These are phyloP conservation scores for Plasmodium knowlesi DNA, from an alignment of 169 alveolate species.

Conservation along the genomic window DNA sequence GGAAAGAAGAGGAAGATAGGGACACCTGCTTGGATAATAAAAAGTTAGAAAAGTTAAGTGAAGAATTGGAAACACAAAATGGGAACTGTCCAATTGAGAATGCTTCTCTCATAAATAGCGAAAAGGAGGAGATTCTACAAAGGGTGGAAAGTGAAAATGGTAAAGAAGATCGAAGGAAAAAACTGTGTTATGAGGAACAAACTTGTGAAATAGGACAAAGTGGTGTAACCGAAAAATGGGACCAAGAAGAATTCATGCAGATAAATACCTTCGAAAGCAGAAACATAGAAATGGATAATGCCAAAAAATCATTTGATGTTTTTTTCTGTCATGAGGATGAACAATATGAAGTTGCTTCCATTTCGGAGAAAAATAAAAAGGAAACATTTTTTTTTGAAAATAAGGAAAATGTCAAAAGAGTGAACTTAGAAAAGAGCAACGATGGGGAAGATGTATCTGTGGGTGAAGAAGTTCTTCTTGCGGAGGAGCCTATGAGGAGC, in stretches of 20 bases:
- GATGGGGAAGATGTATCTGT: not conserved
- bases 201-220: not conserved
- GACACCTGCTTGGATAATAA: not conserved
- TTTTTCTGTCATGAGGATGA: not conserved
- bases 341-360: not conserved
- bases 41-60: not conserved
- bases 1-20: not conserved
- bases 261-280: not conserved
- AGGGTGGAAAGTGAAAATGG: not conserved
- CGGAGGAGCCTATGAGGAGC: not conserved
- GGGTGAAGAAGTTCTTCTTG: not conserved
- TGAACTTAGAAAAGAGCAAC: not conserved
- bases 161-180: not conserved
- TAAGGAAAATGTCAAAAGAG: not conserved
- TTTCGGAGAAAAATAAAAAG: not conserved
- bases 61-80: not conserved
- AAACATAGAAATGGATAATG: not conserved
- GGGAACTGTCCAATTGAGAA: not conserved
- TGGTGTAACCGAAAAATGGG: not conserved
- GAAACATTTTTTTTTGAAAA: not conserved
- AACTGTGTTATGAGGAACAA: not conserved
- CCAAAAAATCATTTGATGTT: not conserved
- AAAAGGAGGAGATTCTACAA: not conserved
- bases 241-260: not conserved
- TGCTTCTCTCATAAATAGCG: not conserved